Conservation (phyloP, 139 green algal genomes). For the Protoeuglena noctilucae region DNA sequence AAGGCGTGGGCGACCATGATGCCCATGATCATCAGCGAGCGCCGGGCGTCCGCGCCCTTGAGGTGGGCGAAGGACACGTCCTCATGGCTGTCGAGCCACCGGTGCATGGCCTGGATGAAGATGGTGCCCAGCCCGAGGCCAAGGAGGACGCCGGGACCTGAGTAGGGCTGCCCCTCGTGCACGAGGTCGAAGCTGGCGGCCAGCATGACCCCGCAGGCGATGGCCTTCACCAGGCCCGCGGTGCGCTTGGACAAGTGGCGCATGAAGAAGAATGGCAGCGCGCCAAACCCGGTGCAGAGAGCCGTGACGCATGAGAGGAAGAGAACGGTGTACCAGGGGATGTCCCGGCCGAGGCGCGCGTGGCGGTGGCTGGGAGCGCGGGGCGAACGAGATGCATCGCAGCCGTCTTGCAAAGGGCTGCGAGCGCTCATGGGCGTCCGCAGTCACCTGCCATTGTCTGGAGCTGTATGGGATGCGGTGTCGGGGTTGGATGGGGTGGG, state of each 20-base stretch:
- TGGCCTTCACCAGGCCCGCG: slow-evolving; percentile 67
- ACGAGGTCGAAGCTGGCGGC: slow-evolving; percentile 87
- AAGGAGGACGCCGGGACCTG: slow-evolving; percentile 54
- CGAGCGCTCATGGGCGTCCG: too few relatives aligned
- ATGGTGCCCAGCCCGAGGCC: slow-evolving; percentile 36
- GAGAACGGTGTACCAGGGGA: slow-evolving; percentile 14
- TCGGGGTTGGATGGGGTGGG: too few relatives aligned
- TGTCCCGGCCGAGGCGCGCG: too few relatives aligned
- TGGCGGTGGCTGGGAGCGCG: too few relatives aligned
- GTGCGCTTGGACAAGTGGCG: slow-evolving; percentile 19
- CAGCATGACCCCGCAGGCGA: slow-evolving; percentile 94
- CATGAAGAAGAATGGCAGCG: slow-evolving; percentile 60
- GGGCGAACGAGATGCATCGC: too few relatives aligned
- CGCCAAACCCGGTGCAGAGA: slow-evolving; percentile 36
- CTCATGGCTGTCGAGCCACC: slow-evolving; percentile 35
- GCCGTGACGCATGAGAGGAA: slow-evolving; percentile 44
- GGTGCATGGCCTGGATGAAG: slow-evolving; percentile 51
- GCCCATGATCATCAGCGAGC: slow-evolving; percentile 73
- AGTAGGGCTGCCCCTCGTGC: slow-evolving; percentile 67
- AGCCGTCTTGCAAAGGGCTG: too few relatives aligned
- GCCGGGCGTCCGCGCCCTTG: slow-evolving; percentile 55
- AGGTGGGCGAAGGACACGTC: slow-evolving; percentile 55
- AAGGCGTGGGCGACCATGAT: slow-evolving; percentile 95
- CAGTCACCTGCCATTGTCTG: too few relatives aligned
- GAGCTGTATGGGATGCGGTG: too few relatives aligned